Base-by-base conservation (phyloP, 352 stramenopile genomes). In the Pythium angustatum region DNA sequence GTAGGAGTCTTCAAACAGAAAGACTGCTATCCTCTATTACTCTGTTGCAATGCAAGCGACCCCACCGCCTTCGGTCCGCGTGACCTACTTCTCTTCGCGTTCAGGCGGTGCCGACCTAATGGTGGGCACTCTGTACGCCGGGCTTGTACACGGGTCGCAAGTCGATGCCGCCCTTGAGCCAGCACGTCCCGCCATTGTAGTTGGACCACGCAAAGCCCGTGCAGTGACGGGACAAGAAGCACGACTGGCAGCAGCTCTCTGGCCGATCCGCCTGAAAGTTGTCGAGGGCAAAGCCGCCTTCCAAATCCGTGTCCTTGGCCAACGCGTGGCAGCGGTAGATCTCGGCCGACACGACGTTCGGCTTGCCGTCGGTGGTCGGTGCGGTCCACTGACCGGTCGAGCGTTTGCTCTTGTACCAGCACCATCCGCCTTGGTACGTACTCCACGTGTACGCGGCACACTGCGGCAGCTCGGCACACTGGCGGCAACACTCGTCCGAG, bases 181-280 rank as follows among this genome's bases (percentile, higher is more conserved):
- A 88, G 56, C 79, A 87, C 12, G 73, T 83, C 7, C 78, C 79
- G 24, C 72, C 65, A 33, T 78, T 78, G 69, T 50, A 31, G 22
- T 30, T 15, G 43, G 43, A 31, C 43, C 43, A 50, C 15, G 43
- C 6, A 33, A 34, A 52, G 24, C 45, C 24, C 12, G 12, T 26
- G 24, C 45, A 52, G 45, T 15, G 3, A 14, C 21, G 17, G 22
- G 6, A 21, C 5, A 15, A 17, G 10, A 33, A 9, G 26, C 19
- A 52, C 5, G 26, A 31, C 2, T 27, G 9, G 26, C 45, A 52
- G 45, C 45, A 52, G 14, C 24, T 52, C 45, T 52, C 45, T 10
- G 45, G 45, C 10, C 22, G 45, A 9, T 26, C 15, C 1, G 40
- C 40, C 40, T 15, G 15, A n/a, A n/a, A n/a, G 9, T n/a, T n/a